Evolutionary conservation across 2,329 filamentous ascomycete genomes (phyloP).

Genomic region (Scedosporium minutisporum): DNA sequence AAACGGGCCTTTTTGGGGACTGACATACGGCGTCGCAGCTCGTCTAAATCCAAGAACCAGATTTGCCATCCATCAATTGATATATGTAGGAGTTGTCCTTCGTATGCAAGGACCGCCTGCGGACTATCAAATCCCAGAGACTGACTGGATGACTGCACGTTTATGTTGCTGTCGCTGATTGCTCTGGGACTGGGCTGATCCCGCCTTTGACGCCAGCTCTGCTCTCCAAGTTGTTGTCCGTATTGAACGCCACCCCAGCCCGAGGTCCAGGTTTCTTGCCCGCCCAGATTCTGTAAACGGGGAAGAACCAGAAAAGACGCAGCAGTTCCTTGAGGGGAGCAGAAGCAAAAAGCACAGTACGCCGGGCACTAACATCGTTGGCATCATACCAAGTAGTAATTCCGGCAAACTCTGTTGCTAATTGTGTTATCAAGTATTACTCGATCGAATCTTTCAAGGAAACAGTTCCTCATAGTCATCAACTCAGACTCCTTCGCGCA

Average conservation of each 20-base stretch:
- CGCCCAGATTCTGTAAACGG: neutral
- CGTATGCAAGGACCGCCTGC: neutral
- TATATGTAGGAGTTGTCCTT: neutral
- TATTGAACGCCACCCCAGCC: neutral
- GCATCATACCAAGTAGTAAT: neutral
- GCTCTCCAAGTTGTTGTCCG: neutral
- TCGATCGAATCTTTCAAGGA: conserved; percentile 5
- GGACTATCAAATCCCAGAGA: neutral
- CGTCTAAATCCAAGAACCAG: too few relatives aligned
- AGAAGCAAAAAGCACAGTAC: neutral
- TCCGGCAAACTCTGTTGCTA: neutral
- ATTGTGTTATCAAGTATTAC: conserved; percentile 6
- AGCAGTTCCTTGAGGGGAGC: neutral
- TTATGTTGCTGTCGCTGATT: neutral
- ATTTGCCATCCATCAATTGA: neutral
- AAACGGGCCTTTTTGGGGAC: neutral
- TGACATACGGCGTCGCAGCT: neutral
- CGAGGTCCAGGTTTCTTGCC: neutral
- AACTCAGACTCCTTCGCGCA: neutral
- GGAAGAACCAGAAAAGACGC: neutral
- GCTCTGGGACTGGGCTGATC: neutral
- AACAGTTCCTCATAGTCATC: neutral
- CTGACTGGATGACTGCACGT: neutral
- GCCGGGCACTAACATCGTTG: neutral
- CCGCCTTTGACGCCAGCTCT: neutral